Percentiles rank a stretch among this genome's conserved stretches.
Conservation (phyloP, 768 basidiomycete genomes). For the Hysterangium stoloniferum region DNA sequence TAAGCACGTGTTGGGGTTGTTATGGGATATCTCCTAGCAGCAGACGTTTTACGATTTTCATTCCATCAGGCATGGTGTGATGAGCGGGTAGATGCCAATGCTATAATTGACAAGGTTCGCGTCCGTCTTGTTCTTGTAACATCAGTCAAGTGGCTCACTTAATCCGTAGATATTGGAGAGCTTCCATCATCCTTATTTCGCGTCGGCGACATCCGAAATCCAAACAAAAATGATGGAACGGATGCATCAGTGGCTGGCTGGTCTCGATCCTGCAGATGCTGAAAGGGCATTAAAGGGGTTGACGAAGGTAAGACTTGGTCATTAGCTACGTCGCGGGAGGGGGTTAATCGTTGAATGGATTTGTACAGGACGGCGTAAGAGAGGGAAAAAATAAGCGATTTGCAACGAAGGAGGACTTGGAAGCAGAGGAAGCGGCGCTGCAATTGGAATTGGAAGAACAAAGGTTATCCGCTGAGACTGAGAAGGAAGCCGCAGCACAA, state of each 20-base stretch:
- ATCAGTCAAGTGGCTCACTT: not conserved
- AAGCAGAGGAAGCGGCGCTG: not conserved
- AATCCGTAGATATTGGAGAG: constrained; percentile 44
- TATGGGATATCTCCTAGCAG: not conserved
- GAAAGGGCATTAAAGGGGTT: constrained; percentile 39
- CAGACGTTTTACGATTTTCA: not conserved
- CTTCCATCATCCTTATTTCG: constrained; percentile 67
- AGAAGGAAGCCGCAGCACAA: not conserved
- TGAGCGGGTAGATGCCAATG: constrained; percentile 32
- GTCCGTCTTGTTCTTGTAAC: not conserved
- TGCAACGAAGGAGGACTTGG: constrained; percentile 34
- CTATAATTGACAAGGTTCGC: constrained; percentile 37
- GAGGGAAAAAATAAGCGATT: constrained; percentile 50
- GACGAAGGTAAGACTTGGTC: constrained; percentile 36
- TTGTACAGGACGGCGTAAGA: constrained; percentile 42
- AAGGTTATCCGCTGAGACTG: not conserved
- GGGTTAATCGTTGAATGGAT: not conserved
- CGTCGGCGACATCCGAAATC: constrained; percentile 41
- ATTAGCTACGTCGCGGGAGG: too few species aligned
- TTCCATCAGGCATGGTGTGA: constrained; percentile 40
- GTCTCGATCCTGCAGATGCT: constrained; percentile 36
- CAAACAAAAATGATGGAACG: constrained; percentile 54
- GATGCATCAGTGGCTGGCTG: constrained; percentile 47
- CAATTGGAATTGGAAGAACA: not conserved
- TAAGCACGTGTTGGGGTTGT: constrained; percentile 19